A percentile compares a stretch with the other conserved stretches of the same genome.
These are phyloP conservation scores for Fusarium odoratissimum DNA, from an alignment of 2,329 filamentous ascomycete species.

Conservation along the genomic window DNA sequence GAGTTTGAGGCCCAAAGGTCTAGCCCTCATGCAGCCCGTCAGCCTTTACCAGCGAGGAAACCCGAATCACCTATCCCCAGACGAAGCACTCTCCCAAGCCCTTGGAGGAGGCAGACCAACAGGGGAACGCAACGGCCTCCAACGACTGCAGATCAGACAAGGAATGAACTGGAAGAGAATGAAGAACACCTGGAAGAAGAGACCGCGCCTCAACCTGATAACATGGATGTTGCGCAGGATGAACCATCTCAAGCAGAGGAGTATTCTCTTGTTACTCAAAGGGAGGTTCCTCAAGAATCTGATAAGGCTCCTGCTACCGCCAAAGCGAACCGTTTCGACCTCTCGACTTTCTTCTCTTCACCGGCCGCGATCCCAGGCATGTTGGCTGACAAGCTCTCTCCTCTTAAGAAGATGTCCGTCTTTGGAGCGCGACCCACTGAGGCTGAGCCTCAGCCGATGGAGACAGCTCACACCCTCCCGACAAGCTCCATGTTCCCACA, in stretches of 20 bases:
- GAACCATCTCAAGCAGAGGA: slow-evolving; percentile 51
- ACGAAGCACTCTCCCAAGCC: slow-evolving; percentile 50
- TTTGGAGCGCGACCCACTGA: slow-evolving; percentile 28
- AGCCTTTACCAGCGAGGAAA: slow-evolving; percentile 46
- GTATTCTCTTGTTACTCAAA: slow-evolving; percentile 58
- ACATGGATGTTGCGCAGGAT: slow-evolving; percentile 17
- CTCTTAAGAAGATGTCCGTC: slow-evolving; percentile 37
- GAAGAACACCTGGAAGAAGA: slow-evolving; percentile 1
- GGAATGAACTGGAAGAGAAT: not conserved
- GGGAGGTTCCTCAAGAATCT: slow-evolving; percentile 18
- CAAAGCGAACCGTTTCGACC: slow-evolving; percentile 56
- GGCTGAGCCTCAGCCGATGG: slow-evolving; percentile 33
- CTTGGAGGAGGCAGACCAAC: slow-evolving; percentile 51
- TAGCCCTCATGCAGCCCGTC: slow-evolving; percentile 50
- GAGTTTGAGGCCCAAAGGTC: slow-evolving; percentile 66
- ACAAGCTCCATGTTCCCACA: slow-evolving; percentile 57
- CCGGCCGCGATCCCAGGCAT: slow-evolving; percentile 57
- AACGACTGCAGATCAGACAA: not conserved
- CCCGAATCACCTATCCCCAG: slow-evolving; percentile 35
- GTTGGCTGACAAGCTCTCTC: slow-evolving; percentile 49
- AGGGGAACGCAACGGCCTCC: slow-evolving; percentile 38
- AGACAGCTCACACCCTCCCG: slow-evolving; percentile 42
- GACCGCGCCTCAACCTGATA: slow-evolving; percentile 21
- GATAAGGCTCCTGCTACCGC: slow-evolving; percentile 37
- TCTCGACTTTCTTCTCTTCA: slow-evolving; percentile 69